phyloP scores from a whole-genome alignment of 139 green algal species.

The Edaphochlamys debaryana region DNA sequence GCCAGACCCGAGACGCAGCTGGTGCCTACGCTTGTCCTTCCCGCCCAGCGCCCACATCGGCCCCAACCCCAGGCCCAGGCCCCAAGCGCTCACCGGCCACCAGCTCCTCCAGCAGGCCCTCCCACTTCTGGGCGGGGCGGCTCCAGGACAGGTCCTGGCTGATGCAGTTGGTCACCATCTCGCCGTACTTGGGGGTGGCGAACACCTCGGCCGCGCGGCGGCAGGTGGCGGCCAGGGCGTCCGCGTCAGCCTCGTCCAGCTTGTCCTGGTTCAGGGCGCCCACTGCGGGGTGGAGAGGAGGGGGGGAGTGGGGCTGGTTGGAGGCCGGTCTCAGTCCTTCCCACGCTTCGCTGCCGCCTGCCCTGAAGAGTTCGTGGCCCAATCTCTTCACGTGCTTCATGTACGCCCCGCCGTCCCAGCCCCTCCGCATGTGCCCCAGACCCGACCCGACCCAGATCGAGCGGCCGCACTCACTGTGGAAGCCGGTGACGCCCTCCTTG shows the following conservation, averaged over 20 bases:
- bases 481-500: constrained; percentile 97
- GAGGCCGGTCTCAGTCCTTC: no score
- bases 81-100: constrained; percentile 18
- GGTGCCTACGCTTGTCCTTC: no score
- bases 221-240: constrained; percentile 81
- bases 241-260: constrained; percentile 80
- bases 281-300: constrained; percentile 40
- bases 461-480: constrained; percentile 87
- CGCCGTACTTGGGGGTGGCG: constrained; percentile 76
- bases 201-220: constrained; percentile 69
- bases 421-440: no score
- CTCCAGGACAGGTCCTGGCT: constrained; percentile 92
- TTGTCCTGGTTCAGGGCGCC: constrained; percentile 84
- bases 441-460: no score
- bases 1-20: no score
- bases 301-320: not conserved
- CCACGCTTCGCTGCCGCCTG: no score
- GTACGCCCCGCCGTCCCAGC: no score
- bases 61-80: no score
- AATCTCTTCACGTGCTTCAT: no score
- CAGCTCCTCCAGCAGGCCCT: constrained; percentile 85
- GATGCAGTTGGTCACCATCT: constrained; percentile 94
- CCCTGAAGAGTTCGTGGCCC: no score
- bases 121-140: constrained; percentile 94
- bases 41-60: no score